Conservation (phyloP, 176 grass and related monocot genomes). For the Carex myosuroides region DNA sequence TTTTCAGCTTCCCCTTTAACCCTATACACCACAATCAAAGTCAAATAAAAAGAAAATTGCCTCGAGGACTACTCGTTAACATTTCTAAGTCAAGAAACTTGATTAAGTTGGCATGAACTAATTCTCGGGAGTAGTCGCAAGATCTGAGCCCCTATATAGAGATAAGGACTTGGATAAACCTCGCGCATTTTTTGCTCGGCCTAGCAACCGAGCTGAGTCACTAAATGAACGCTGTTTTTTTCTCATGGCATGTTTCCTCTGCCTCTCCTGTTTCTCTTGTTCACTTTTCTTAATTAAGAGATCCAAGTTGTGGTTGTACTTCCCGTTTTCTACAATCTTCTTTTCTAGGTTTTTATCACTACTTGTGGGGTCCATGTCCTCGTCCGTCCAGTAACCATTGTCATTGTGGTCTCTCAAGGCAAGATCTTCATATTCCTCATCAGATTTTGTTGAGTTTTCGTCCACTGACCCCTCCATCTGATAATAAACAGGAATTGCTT, state of each 20-base stretch:
- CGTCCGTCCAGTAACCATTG: slow-evolving; percentile 51
- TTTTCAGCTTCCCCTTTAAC: background rate
- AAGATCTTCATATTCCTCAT: slow-evolving; percentile 89
- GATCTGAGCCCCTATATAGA: slow-evolving; percentile 13
- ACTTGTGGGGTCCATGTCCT: slow-evolving; percentile 27
- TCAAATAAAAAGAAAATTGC: slow-evolving; percentile 7
- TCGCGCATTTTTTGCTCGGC: slow-evolving; percentile 16
- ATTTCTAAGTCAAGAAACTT: background rate
- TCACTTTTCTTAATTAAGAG: slow-evolving; percentile 31
- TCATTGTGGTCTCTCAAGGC: slow-evolving; percentile 56
- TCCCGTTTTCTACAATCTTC: slow-evolving; percentile 27
- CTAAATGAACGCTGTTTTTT: slow-evolving; percentile 60
- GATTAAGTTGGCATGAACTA: background rate
- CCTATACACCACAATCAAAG: background rate
- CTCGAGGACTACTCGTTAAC: background rate
- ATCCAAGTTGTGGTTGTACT: slow-evolving; percentile 33
- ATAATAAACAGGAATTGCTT: background rate
- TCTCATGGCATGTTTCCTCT: slow-evolving; percentile 15
- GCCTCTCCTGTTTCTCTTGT: slow-evolving; percentile 26
- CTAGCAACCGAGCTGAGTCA: slow-evolving; percentile 28
- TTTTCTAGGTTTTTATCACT: slow-evolving; percentile 24
- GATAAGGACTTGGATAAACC: slow-evolving; percentile 13
- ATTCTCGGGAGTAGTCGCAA: slow-evolving; percentile 26
- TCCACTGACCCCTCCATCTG: slow-evolving; percentile 91
- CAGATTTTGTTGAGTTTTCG: slow-evolving; percentile 69